phyloP scores from a whole-genome alignment of 208 protist genomes.

The Trypanosomatidae sp. region DNA sequence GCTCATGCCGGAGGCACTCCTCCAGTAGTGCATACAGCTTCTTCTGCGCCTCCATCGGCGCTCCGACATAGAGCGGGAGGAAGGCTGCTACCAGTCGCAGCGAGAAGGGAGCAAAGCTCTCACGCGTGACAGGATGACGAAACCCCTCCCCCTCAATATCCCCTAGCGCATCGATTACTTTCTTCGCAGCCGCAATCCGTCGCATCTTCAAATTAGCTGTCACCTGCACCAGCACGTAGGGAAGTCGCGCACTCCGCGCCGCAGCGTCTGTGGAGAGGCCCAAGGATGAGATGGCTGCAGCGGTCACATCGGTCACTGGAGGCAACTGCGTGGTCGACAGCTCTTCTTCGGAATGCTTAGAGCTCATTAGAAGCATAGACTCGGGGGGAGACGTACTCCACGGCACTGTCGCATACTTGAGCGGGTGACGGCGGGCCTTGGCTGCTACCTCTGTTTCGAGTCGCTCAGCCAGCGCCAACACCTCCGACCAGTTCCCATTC shows the following conservation, averaged over 20 bases:
- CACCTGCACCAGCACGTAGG: conserved; percentile 76
- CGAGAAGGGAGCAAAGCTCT: conserved; percentile 83
- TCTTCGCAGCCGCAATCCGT: conserved; percentile 45
- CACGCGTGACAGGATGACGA: conserved; percentile 40
- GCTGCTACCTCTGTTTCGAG: conserved; percentile 43
- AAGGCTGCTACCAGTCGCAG: conserved; percentile 67
- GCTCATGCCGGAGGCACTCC: conserved; percentile 40
- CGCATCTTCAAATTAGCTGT: conserved; percentile 74
- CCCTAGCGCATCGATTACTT: conserved; percentile 63
- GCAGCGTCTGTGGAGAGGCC: conserved; percentile 18
- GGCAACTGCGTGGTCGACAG: background rate
- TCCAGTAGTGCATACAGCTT: conserved; percentile 56
- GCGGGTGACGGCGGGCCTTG: conserved; percentile 15
- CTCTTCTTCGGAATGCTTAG: background rate
- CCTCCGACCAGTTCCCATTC: conserved; percentile 73
- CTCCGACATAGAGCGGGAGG: conserved; percentile 65
- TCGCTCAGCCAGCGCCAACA: conserved; percentile 50
- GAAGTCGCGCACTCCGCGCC: conserved; percentile 31
- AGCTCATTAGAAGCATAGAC: background rate
- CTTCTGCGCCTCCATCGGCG: conserved; percentile 51
- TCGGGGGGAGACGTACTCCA: background rate
- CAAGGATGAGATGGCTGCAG: background rate
- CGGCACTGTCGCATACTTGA: conserved; percentile 6
- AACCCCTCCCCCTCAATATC: conserved; percentile 68
- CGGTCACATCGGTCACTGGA: background rate